Percentiles rank a stretch among this genome's conserved stretches.
Conservation (phyloP, 2,329 filamentous ascomycete genomes). For the Calonectria pauciramosa region DNA sequence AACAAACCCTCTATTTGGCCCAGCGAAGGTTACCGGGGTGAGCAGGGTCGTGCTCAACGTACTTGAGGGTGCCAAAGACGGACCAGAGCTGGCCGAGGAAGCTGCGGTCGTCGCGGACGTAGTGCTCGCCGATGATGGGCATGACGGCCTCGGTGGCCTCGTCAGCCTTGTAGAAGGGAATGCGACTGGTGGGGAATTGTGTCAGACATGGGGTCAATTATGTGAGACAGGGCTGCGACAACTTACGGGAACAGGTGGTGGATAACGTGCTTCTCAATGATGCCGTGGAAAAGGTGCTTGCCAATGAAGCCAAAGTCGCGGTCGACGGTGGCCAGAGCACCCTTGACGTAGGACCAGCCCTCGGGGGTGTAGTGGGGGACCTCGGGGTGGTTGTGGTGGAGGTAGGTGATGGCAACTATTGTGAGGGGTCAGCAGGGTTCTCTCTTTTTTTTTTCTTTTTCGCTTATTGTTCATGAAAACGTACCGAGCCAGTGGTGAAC, state of each 20-base stretch:
- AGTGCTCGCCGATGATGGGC: slow-evolving; percentile 91
- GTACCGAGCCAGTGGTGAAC: slow-evolving; percentile 78
- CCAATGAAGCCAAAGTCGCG: slow-evolving; percentile 74
- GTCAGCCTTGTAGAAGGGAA: slow-evolving; percentile 63
- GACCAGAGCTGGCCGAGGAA: slow-evolving; percentile 47
- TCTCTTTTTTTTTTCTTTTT: not conserved
- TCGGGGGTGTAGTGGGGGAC: slow-evolving; percentile 58
- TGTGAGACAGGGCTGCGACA: not conserved
- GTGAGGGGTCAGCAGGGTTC: slow-evolving; percentile 14
- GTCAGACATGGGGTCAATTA: not conserved
- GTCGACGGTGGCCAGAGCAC: slow-evolving; percentile 73
- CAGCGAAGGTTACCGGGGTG: slow-evolving; percentile 41
- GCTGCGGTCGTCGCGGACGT: slow-evolving; percentile 66
- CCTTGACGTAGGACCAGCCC: slow-evolving; percentile 73
- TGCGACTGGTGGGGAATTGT: slow-evolving; percentile 38
- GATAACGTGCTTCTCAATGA: slow-evolving; percentile 71
- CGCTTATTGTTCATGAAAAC: too few relatives aligned
- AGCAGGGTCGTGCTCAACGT: slow-evolving; percentile 46
- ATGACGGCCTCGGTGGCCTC: slow-evolving; percentile 77
- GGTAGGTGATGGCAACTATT: slow-evolving; percentile 79
- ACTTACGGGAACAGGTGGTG: slow-evolving; percentile 68
- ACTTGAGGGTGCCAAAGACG: slow-evolving; percentile 47
- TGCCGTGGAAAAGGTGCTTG: slow-evolving; percentile 74
- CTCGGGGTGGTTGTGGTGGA: slow-evolving; percentile 77
- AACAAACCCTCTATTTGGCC: slow-evolving; percentile 39